Conservation (phyloP, 2,329 filamentous ascomycete genomes). For the Ophiostoma montium region DNA sequence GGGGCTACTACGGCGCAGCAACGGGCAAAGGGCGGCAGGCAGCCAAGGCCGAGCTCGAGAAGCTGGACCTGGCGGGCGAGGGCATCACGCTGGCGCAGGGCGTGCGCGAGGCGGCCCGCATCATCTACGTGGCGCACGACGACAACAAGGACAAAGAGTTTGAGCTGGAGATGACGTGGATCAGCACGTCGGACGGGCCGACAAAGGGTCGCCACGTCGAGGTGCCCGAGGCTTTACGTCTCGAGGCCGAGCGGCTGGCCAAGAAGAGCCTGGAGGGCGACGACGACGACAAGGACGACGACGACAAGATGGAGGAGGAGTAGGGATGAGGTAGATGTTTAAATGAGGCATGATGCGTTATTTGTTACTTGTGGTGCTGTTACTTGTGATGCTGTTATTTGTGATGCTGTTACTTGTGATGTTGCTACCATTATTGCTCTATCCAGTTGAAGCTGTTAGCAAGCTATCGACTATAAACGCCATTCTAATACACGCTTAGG, state of each 20-base stretch:
- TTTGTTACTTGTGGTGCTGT: too few species aligned
- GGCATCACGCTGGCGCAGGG: constrained; percentile 70
- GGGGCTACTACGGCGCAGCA: constrained; percentile 97
- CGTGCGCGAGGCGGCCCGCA: constrained; percentile 90
- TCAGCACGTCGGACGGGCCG: constrained; percentile 69
- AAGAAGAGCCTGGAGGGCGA: constrained; percentile 82
- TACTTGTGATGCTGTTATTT: too few species aligned
- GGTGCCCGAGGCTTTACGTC: constrained; percentile 77
- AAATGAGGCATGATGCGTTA: not conserved
- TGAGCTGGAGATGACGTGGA: constrained; percentile 98
- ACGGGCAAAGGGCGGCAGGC: constrained; percentile 94
- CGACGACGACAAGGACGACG: constrained; percentile 56
- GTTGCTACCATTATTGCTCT: too few species aligned
- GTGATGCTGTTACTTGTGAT: not conserved
- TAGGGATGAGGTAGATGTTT: not conserved
- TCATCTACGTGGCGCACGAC: constrained; percentile 95
- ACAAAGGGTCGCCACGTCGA: constrained; percentile 89
- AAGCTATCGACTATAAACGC: too few species aligned
- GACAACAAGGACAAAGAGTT: constrained; percentile 99
- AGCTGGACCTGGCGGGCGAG: constrained; percentile 72
- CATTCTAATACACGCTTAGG: too few species aligned
- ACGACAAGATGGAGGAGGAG: constrained; percentile 74
- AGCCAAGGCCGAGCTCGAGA: constrained; percentile 96
- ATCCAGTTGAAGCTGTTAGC: too few species aligned
- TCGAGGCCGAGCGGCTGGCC: constrained; percentile 85